A percentile compares a stretch with the other conserved stretches of the same genome.
Evolutionary conservation across 768 basidiomycete genomes (phyloP).

Genomic region (Auriculariales sp.): DNA sequence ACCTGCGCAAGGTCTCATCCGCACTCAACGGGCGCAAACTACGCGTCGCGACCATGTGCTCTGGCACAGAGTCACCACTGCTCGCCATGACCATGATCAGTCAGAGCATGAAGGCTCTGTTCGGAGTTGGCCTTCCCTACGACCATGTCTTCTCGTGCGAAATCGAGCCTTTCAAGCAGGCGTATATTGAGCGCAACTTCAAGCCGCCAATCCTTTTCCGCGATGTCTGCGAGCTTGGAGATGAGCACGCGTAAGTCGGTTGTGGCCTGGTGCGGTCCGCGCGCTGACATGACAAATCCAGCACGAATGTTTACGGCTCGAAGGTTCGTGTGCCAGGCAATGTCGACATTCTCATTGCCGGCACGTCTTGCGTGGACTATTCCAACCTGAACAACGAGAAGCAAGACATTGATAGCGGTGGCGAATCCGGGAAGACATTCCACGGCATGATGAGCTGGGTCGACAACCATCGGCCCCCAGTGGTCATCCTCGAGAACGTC

Average conservation of each 20-base stretch:
- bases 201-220: constrained; percentile 83
- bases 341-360: constrained; percentile 81
- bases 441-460: constrained; percentile 94
- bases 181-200: constrained; percentile 94
- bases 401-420: constrained; percentile 76
- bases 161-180: constrained; percentile 94
- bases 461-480: constrained; percentile 64
- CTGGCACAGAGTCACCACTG: constrained; percentile 89
- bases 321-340: constrained; percentile 76
- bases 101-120: constrained; percentile 55
- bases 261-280: not conserved
- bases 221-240: constrained; percentile 83
- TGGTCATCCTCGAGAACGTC: constrained; percentile 94
- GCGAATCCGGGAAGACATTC: constrained; percentile 89
- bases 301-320: constrained; percentile 86
- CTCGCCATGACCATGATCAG: constrained; percentile 79
- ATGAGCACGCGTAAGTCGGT: constrained; percentile 52
- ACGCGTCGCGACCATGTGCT: constrained; percentile 94
- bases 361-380: constrained; percentile 94
- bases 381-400: constrained; percentile 91
- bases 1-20: constrained; percentile 50
- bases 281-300: constrained; percentile 15
- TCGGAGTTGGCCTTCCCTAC: constrained; percentile 47
- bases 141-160: constrained; percentile 96
- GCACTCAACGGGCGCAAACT: constrained; percentile 66